Base-by-base conservation (phyloP, 2,329 filamentous ascomycete genomes). In the Aspergillus pseudoglaucus region DNA sequence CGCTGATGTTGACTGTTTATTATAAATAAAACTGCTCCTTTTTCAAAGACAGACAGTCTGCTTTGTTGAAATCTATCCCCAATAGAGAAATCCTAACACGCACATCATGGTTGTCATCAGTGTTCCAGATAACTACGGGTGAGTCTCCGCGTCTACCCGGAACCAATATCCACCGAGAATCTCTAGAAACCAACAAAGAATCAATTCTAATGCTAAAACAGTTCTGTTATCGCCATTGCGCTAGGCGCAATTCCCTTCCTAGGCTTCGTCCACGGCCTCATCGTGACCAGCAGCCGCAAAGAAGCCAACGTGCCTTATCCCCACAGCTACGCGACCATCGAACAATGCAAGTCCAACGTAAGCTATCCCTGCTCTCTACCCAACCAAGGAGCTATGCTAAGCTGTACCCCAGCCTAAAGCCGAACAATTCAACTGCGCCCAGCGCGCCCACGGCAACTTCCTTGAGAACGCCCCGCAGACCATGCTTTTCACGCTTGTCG, bases 401-500 rank as follows among this genome's bases (percentile, higher is more conserved):
- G 7, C 9, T 27, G 9, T 10, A 3, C 25, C 9, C 10, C 53
- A 72, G 69, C 54, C 65, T 51, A 66, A 64, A 42, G 72, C 73
- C 25, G 64, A 76, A 49, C 59, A 71, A 47, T 76, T 76, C 65
- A 76, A 76, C 60, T 75, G 73, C 67, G 78, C 77, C 20, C 77
- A 81, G 57, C 71, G 78, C 54, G 74, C 77, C 15, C 78, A 81
- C 69, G 70, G 71, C 59, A 83, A 84, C 65, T 81, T 76, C 66
- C 66, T 78, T 55, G 81, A 84, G 67, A 80, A 82, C 63, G 72
- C 78, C 52, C 58, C 74, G 2, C 71, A 74, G 47, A 73, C 75
- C 4, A 71, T 80, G 41, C 66, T 75, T 22, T 71, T 71, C 42
- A 69, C 79, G 58, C 66, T 83, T 15, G 69, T 82, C 46, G 71